Base-by-base conservation (phyloP, 1,284 basidiomycete genomes). In the Sphaerobolus stellatus region DNA sequence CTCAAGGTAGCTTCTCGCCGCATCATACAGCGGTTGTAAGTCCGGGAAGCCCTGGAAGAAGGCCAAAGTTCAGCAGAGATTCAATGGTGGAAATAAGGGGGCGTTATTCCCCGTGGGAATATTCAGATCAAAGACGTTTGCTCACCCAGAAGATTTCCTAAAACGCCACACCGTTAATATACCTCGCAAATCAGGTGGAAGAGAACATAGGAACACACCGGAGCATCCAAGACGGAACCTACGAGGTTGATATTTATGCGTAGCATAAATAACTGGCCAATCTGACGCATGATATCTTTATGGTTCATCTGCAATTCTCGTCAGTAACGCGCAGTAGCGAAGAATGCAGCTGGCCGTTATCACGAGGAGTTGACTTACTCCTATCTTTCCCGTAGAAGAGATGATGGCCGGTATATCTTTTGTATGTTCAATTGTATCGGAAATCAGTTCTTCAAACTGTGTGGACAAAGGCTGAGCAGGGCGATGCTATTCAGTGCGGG, bases 221-320 rank as follows among this genome's bases (percentile, higher is more conserved):
- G 95, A 30, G 92, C 94, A 73, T 98, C 94, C 30, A 98, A 78
- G 27, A 98, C 94, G 34, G 93, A 95, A 33, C 95, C 94, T 51
- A 98, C 94, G 36, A 94, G 88, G 66, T 96, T 95, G 65, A 98
- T 96, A 67, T 95, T 96, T 61, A 95, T 94, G 58, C 95, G 80
- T 62, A 98, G 76, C 48, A 98, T 86, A 72, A 98, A 98, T 41
- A 98, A 79, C 64, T 93, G 90, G 29, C 94, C 94, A 62, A 97
- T 98, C 72, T 98, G 92, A 68, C 92, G 91, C 94, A 98, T 97
- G 67, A 98, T 98, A 68, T 97, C 94, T 24, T 31, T 50, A 43
- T 56, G 36, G 25, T 28, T 45, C 41, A 49, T 56, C 43, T 52
- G 33, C n/a, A n/a, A n/a, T n/a, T n/a, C n/a, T n/a, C n/a, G n/a